Evolutionary conservation across 345 rosid genomes (phyloP), one percentile per base, ranked within the genome.

Genomic region (Salix viminalis): DNA sequence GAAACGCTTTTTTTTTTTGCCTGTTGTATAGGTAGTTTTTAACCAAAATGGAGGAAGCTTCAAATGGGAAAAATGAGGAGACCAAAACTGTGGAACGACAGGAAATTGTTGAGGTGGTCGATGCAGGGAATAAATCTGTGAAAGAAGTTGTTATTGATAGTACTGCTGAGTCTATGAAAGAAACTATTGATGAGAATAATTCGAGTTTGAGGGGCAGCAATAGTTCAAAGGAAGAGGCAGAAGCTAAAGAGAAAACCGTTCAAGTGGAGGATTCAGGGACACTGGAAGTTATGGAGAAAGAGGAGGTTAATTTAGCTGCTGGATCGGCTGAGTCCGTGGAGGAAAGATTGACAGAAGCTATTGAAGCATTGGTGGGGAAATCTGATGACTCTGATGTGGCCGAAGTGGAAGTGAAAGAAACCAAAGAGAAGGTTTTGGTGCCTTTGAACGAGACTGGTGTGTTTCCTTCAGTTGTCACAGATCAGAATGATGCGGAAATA

Each of bases 171-270:
- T 60, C 76, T 19, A 13, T 66, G 6, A 37, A 26, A 65, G 82
- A 54, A 73, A 42, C 48, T 21, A 65, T 13, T 18, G 75, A 69
- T n/a, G 82, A 15, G 26, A 69, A 65, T 14, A 68, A 70, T 61
- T 76, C 81, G 16, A 77, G 70, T 67, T 81, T 81, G 0, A 52
- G 72, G 6, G 52, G 71, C 24, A n/a, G 65, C 52, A 75, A 74
- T 66, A 58, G 76, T 79, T 79, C 81, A 0, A 82, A 79, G 46
- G 81, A 80, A 28, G 84, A 81, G 69, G 77, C 42, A 37, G 82
- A 72, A 30, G 16, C 18, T 5, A 68, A 32, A 7, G 80, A 81
- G 68, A 70, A 54, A 23, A 71, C 61, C 28, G 32, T 65, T 75
- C 52, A 5, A 56, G 26, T 15, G 28, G 73, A 34, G 60, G 78